Percentiles rank a stretch among this genome's conserved stretches.
These are phyloP conservation scores for Sonneratia caseolaris DNA, from an alignment of 345 rosid species.

Conservation along the genomic window DNA sequence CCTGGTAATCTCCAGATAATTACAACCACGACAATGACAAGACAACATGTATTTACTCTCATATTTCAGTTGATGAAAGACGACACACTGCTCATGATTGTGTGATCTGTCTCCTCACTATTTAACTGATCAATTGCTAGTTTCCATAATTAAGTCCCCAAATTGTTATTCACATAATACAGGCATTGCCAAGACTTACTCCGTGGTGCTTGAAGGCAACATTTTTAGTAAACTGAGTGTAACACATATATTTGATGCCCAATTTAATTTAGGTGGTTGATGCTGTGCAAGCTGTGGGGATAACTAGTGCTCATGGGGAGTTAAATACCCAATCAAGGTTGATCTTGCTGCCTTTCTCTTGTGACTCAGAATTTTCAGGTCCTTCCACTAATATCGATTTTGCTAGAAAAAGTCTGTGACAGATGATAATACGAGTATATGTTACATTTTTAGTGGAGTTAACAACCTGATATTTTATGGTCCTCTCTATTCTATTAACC, in stretches of 20 bases:
- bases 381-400: neutral
- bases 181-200: neutral
- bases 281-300: slow-evolving; percentile 74
- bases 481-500: too few relatives aligned
- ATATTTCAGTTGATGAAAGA: neutral
- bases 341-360: neutral
- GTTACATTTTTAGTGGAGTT: too few relatives aligned
- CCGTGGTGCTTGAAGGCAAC: neutral
- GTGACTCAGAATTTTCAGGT: neutral
- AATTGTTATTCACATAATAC: too few relatives aligned
- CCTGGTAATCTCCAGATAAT: slow-evolving; percentile 36
- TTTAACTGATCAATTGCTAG: too few relatives aligned
- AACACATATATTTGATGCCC: neutral
- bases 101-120: too few relatives aligned
- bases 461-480: too few relatives aligned
- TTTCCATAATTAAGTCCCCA: too few relatives aligned
- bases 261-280: slow-evolving; percentile 55
- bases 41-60: neutral
- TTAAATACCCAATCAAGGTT: slow-evolving; percentile 93
- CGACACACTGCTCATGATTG: too few relatives aligned
- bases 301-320: slow-evolving; percentile 84
- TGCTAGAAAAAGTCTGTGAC: too few relatives aligned
- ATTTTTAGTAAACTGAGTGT: neutral
- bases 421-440: too few relatives aligned
- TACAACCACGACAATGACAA: neutral